Evolutionary conservation across 768 basidiomycete species (phyloP).

Genomic region (Daedaleopsis sinensis): DNA sequence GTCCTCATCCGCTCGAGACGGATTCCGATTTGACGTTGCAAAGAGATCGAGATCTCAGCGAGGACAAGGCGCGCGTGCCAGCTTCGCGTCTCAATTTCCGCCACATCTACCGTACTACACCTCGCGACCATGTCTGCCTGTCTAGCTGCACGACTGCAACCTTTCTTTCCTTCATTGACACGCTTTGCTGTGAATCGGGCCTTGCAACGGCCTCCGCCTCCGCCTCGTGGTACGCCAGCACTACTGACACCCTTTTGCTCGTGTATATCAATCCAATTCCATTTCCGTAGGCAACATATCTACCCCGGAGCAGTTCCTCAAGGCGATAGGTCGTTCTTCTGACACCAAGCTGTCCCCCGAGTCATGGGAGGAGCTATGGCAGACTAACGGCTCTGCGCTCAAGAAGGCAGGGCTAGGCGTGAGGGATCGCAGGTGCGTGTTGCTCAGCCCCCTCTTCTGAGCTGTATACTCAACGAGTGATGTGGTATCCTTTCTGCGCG

Average conservation of each 20-base stretch:
- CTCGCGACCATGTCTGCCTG: slow-evolving; percentile 21
- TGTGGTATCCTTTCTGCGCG: not conserved
- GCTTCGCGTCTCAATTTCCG: not conserved
- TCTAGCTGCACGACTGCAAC: slow-evolving; percentile 18
- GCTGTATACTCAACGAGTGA: not conserved
- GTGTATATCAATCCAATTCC: not conserved
- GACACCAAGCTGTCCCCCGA: slow-evolving; percentile 67
- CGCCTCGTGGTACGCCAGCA: slow-evolving; percentile 36
- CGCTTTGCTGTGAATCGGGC: slow-evolving; percentile 39
- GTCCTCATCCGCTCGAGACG: too few species aligned
- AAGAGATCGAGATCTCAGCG: not conserved
- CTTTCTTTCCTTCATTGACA: slow-evolving; percentile 17
- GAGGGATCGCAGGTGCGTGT: slow-evolving; percentile 68
- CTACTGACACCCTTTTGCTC: slow-evolving; percentile 10
- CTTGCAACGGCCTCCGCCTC: slow-evolving; percentile 38
- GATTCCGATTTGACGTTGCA: too few species aligned
- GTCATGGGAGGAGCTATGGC: slow-evolving; percentile 78
- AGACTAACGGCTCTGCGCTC: slow-evolving; percentile 54
- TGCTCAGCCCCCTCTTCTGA: not conserved
- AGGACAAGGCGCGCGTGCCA: too few species aligned
- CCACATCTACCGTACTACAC: not conserved
- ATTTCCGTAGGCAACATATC: slow-evolving; percentile 46
- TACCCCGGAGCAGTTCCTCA: slow-evolving; percentile 67
- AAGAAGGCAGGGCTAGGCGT: slow-evolving; percentile 67
- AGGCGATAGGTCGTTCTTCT: slow-evolving; percentile 69